Evolutionary conservation across 2,329 filamentous ascomycete genomes (phyloP).

Genomic region (Colletotrichum lini): DNA sequence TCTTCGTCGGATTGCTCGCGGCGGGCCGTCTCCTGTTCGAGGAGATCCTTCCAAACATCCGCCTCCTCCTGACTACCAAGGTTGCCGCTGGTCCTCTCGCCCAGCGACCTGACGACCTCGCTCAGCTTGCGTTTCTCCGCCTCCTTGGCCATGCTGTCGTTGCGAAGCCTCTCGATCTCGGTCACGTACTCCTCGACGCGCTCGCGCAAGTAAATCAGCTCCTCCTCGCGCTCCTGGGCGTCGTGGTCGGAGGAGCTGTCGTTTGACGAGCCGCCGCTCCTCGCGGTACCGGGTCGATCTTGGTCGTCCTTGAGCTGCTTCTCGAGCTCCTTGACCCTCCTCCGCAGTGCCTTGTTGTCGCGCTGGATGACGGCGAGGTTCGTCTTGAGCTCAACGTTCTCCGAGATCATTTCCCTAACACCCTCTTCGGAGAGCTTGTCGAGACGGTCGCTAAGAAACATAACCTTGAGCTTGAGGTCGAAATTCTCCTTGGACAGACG

Average conservation of each 20-base stretch:
- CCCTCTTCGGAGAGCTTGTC: constrained; percentile 96
- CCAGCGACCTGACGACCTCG: constrained; percentile 77
- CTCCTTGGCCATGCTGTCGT: constrained; percentile 84
- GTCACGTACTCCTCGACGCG: constrained; percentile 86
- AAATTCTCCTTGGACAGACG: constrained; percentile 98
- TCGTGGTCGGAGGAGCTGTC: constrained; percentile 71
- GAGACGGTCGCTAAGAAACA: constrained; percentile 94
- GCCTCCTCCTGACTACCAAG: constrained; percentile 73
- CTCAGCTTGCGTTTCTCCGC: constrained; percentile 89
- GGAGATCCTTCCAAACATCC: constrained; percentile 94
- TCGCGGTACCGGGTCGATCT: constrained; percentile 72
- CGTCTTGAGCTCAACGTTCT: constrained; percentile 96
- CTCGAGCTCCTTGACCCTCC: constrained; percentile 88
- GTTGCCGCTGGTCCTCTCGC: constrained; percentile 63
- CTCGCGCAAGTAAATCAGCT: constrained; percentile 87
- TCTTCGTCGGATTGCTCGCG: constrained; percentile 94
- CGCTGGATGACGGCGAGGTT: constrained; percentile 90
- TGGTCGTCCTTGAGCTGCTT: constrained; percentile 80
- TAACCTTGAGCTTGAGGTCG: constrained; percentile 95
- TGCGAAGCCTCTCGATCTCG: constrained; percentile 85
- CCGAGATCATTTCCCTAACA: constrained; percentile 97
- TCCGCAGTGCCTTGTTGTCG: constrained; percentile 87
- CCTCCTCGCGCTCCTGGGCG: constrained; percentile 82
- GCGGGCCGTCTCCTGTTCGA: constrained; percentile 91
- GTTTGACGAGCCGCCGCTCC: constrained; percentile 69